Base-by-base conservation (phyloP, 1,139 yeast species). In the Taphrina betulina region DNA sequence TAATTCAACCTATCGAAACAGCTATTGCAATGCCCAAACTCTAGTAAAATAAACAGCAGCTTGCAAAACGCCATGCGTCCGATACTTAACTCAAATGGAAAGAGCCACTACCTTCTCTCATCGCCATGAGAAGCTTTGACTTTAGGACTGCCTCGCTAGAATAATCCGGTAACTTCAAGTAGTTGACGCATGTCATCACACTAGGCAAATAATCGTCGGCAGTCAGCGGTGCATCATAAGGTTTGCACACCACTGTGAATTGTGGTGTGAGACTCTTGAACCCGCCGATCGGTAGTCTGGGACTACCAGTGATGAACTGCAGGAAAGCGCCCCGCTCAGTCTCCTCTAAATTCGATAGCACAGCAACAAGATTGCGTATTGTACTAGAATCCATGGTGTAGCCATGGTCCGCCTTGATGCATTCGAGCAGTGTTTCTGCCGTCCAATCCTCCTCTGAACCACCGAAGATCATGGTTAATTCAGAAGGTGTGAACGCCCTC, bases 181-280 rank as follows among this genome's bases (percentile, higher is more conserved):
- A 92, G 68, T 92, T 92, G 3, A 95, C 97, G 73, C 98, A 92
- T 0, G 98, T 92, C 98, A 92, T 92, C 2, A 92, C 98, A 71
- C 96, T 88, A 1, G 98, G 98, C 59, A 92, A 74, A 65, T 85
- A 89, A 61, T 83, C 90, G 68, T 92, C 95, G n/a, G 88, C 79
- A 17, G 73, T 70, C 50, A 78, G 67, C 19, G 70, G 66, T 0
- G 79, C 81, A 60, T 90, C 96, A 7, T 85, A 78, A 56, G 78
- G 82, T 65, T 88, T 88, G 62, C 89, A 73, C 1, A 92, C 98
- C 42, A 92, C 92, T 0, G 97, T 92, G 56, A 92, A 77, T 54
- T 80, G 84, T 0, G 98, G 98, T 48, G 79, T 76, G 58, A 92
- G 73, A 1, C 87, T 78, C 64, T 83, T 85, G 73, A 92, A 92